Evolutionary conservation across 805 yeast species (phyloP).

Genomic region (Tetrapisispora pingtungensis): DNA sequence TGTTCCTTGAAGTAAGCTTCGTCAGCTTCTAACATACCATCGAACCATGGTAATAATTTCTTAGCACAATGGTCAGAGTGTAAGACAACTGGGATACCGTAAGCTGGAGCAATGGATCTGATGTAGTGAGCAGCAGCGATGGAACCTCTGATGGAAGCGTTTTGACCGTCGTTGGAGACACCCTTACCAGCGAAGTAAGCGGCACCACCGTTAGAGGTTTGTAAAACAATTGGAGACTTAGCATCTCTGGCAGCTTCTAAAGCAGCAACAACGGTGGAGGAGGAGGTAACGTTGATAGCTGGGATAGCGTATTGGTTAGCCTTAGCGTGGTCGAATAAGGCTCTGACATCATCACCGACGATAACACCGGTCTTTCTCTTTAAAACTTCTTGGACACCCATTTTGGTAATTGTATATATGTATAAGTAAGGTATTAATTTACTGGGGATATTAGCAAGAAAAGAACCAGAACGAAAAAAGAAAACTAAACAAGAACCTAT

Average conservation of each 20-base stretch:
- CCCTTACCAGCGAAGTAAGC: slow-evolving; percentile 99
- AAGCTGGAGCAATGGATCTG: slow-evolving; percentile 90
- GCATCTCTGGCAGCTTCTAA: slow-evolving; percentile 94
- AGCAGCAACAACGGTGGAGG: slow-evolving; percentile 94
- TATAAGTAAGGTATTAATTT: slow-evolving; percentile 3
- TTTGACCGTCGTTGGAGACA: slow-evolving; percentile 84
- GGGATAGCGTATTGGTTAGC: slow-evolving; percentile 92
- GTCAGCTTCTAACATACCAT: slow-evolving; percentile 95
- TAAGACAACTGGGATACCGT: slow-evolving; percentile 92
- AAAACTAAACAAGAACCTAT: neutral
- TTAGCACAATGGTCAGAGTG: slow-evolving; percentile 99
- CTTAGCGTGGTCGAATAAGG: slow-evolving; percentile 85
- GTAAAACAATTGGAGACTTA: slow-evolving; percentile 91
- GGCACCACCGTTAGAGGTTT: slow-evolving; percentile 98
- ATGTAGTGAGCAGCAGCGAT: slow-evolving; percentile 97
- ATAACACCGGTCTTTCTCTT: slow-evolving; percentile 94
- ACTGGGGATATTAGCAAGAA: neutral
- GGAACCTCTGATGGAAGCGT: slow-evolving; percentile 89
- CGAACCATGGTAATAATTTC: slow-evolving; percentile 96
- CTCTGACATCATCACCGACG: slow-evolving; percentile 90
- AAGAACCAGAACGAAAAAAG: neutral
- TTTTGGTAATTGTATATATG: slow-evolving; percentile 16
- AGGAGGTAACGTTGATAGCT: slow-evolving; percentile 95
- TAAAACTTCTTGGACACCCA: slow-evolving; percentile 68
- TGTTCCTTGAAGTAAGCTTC: slow-evolving; percentile 77